A percentile compares a stretch with the other conserved stretches of the same genome.
These are phyloP conservation scores for Yamadazyma ubonensis DNA, from an alignment of 805 yeast genomes.

Conservation along the genomic window DNA sequence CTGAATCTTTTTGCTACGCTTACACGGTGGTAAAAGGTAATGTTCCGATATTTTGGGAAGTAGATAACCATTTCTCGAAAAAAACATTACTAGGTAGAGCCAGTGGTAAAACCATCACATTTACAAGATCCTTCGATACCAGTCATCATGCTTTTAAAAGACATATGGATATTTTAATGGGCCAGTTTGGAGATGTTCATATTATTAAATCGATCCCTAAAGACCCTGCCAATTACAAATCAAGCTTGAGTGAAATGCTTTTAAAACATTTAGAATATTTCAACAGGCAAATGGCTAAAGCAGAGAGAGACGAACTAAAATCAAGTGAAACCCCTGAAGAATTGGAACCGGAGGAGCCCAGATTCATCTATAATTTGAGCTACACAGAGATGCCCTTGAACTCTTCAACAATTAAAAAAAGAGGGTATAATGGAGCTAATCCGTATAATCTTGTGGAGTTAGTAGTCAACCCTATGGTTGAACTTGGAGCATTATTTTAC, in stretches of 20 bases:
- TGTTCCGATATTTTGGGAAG: slow-evolving; percentile 56
- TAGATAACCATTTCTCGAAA: slow-evolving; percentile 42
- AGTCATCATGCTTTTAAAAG: slow-evolving; percentile 51
- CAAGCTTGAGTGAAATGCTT: slow-evolving; percentile 43
- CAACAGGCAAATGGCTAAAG: slow-evolving; percentile 20
- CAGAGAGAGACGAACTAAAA: slow-evolving; percentile 22
- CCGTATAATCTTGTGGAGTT: slow-evolving; percentile 32
- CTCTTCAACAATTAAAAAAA: slow-evolving; percentile 31
- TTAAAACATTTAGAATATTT: slow-evolving; percentile 35
- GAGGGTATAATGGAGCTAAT: slow-evolving; percentile 33
- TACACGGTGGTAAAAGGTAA: slow-evolving; percentile 51
- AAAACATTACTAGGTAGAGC: slow-evolving; percentile 31
- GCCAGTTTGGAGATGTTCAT: slow-evolving; percentile 50
- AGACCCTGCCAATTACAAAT: slow-evolving; percentile 42
- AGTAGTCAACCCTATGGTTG: slow-evolving; percentile 35
- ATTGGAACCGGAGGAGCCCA: slow-evolving; percentile 5
- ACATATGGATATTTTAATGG: slow-evolving; percentile 48
- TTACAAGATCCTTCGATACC: slow-evolving; percentile 54
- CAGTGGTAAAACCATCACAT: slow-evolving; percentile 41
- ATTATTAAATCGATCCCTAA: slow-evolving; percentile 49
- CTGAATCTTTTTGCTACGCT: slow-evolving; percentile 40
- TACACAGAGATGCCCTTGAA: slow-evolving; percentile 32
- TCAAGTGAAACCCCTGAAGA: not conserved
- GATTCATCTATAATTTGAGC: slow-evolving; percentile 15
- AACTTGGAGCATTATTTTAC: slow-evolving; percentile 47